Evolutionary conservation across 2,329 filamentous ascomycete species (phyloP).

Genomic region (Bipolaris gigantea): DNA sequence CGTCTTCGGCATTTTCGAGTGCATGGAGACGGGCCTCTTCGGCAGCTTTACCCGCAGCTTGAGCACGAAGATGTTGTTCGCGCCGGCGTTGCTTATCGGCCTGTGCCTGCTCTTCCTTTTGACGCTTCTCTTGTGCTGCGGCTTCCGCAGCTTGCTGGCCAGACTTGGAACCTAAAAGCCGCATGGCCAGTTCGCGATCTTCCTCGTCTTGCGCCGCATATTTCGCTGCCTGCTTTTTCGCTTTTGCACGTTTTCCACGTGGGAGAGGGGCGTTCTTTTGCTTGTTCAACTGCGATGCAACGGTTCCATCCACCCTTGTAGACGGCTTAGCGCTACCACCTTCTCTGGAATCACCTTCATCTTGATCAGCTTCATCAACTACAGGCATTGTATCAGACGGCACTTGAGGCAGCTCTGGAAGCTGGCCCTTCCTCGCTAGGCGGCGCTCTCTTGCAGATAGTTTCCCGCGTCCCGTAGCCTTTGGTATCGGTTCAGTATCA

Average conservation of each 20-base stretch:
- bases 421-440: slow-evolving; percentile 43
- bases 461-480: slow-evolving; percentile 34
- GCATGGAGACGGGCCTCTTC: slow-evolving; percentile 65
- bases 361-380: slow-evolving; percentile 26
- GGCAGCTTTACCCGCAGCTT: slow-evolving; percentile 73
- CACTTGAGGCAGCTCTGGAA: slow-evolving; percentile 16
- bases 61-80: slow-evolving; percentile 76
- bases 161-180: slow-evolving; percentile 78
- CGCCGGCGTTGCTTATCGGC: slow-evolving; percentile 74
- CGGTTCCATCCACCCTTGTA: slow-evolving; percentile 29
- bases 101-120: slow-evolving; percentile 71
- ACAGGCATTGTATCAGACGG: slow-evolving; percentile 18
- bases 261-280: slow-evolving; percentile 41
- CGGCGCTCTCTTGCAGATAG: slow-evolving; percentile 46
- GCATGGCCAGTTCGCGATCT: slow-evolving; percentile 80
- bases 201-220: slow-evolving; percentile 96
- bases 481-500: slow-evolving; percentile 31
- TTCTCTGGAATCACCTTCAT: slow-evolving; percentile 36
- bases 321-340: slow-evolving; percentile 19
- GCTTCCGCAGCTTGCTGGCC: slow-evolving; percentile 68
- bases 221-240: slow-evolving; percentile 84
- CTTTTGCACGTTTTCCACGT: slow-evolving; percentile 78
- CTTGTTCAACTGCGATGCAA: slow-evolving; percentile 34
- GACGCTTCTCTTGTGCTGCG: slow-evolving; percentile 63
- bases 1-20: slow-evolving; percentile 44